Base-by-base conservation (phyloP, 805 yeast species). In the Candida hungchunana region DNA sequence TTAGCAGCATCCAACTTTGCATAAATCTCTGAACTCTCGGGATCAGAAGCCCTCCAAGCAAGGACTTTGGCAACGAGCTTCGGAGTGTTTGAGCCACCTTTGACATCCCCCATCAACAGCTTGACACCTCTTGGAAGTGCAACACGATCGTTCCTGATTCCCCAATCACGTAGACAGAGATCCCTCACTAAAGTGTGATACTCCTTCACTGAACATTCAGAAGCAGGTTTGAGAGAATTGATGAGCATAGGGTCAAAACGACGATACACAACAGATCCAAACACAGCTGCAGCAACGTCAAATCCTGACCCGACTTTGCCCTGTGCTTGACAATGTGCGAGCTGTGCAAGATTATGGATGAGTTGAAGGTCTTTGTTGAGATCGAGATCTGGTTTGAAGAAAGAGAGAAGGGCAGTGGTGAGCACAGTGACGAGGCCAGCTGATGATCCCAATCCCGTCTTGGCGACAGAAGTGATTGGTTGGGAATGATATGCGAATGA, bases 291-390 rank as follows among this genome's bases (percentile, higher is more conserved):
- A 0, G 96, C 97, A 27, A 93, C 95, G 56, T 93, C 98, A 59
- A 93, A 93, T 0, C 98, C 98, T 4, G 96, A 87, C 0, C 98
- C 98, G 18, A 93, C 79, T 59, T 93, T 93, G 21, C 86, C 85
- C 58, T 93, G 98, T 3, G 98, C 97, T 39, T 76, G 71, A 57
- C 96, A 89, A 58, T 93, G 98, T 0, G 95, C 82, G 7, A 85
- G 66, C 57, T 93, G 98, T 1, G 96, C 76, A 18, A 87, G 60
- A 50, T 87, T 90, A 57, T 93, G 97, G 23, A 90, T 66, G n/a
- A 57, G 42, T 5, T 49, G 46, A 18, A 65, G 45, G 20, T 57
- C 54, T 5, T 31, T 14, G 0, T 30, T 26, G 3, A 64, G 42
- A 37, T 69, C 62, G 10, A 70, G 53, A 5, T 59, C 36, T 10